Conservation (phyloP, 371 early-diverging fungal species). For the Mortierella sp. region DNA sequence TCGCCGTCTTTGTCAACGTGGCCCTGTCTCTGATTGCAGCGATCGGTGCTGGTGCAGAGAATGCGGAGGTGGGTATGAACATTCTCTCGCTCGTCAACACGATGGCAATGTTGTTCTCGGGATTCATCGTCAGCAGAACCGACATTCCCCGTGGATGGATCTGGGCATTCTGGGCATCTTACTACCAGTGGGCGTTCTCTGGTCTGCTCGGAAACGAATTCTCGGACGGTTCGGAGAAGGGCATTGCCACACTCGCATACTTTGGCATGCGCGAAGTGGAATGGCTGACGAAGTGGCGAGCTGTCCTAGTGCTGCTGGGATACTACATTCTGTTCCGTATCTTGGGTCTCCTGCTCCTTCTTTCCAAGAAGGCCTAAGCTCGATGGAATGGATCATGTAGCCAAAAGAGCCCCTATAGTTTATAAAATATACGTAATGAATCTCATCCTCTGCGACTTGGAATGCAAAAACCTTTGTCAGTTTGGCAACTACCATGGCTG, state of each 20-base stretch:
- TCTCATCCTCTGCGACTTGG: too few species aligned
- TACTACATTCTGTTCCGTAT: conserved; percentile 47
- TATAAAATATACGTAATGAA: too few species aligned
- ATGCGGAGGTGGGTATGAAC: conserved; percentile 50
- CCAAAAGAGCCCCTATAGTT: too few species aligned
- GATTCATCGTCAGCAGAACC: conserved; percentile 38
- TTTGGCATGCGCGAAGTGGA: conserved; percentile 36
- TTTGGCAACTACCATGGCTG: too few species aligned
- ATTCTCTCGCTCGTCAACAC: conserved; percentile 46
- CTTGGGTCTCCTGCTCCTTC: conserved; percentile 41
- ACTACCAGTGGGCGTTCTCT: conserved; percentile 50
- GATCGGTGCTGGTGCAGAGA: conserved; percentile 50
- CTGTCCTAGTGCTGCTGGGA: conserved; percentile 35
- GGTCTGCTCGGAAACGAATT: conserved; percentile 48
- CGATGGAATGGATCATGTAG: too few species aligned
- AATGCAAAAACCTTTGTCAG: too few species aligned
- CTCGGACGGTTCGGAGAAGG: conserved; percentile 27
- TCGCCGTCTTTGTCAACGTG: conserved; percentile 51
- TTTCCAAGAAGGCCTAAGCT: conserved; percentile 46
- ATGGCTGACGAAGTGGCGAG: conserved; percentile 50
- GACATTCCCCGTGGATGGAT: conserved; percentile 53
- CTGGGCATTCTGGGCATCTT: conserved; percentile 54
- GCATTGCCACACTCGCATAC: conserved; percentile 29
- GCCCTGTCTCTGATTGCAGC: conserved; percentile 50
- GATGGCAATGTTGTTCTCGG: conserved; percentile 56